Evolutionary conservation across 106 monocot species (phyloP), one percentile per base, ranked within the genome.

Genomic region (Iris macrosiphon): DNA sequence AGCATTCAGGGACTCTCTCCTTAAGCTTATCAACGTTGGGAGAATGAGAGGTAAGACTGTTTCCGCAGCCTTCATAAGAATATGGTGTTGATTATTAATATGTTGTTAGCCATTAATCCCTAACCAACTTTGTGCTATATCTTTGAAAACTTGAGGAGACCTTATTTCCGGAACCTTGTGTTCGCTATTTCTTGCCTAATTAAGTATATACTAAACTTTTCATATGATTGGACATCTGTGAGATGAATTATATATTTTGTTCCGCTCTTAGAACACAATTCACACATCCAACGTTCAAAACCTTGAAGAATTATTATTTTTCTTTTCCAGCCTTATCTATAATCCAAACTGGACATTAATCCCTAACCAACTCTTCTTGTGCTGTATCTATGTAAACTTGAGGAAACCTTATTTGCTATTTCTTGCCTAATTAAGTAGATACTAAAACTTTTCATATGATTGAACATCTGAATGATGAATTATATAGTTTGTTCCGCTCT

Each of bases 1-100:
- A 17, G 89, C 82, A 45, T 89, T 89, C 57, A 58, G 95, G 17
- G 89, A 89, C 28, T 86, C 71, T 55, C 76, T 96, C 28, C 78
- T 68, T 17, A 85, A 89, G 40, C 62, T 96, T 40, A 73, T 96
- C 7, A 79, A 71, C 7, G 70, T 52, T 50, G 95, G 89, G 40
- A 74, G 66, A 70, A 72, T 74, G 66, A 96, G 89, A 96, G 95
- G 95, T 96, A 68, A 65, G 21, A 13, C 14, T 27, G 52, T 38
- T 4, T 61, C 39, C n/a, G 38, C 19, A n/a, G n/a, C n/a, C n/a
- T n/a, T n/a, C n/a, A n/a, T n/a, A 7, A 28, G n/a, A n/a, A 29
- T 16, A 31, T 38, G 24, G 11, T 40, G 24, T 26, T 37, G 14
- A 23, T 18, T n/a, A 39, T 18, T 4, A 45, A 16, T 9, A 53